Evolutionary conservation across 2,329 filamentous ascomycete species (phyloP), one percentile per base, ranked within the genome.

Genomic region (Berkeleyomyces rouxiae): DNA sequence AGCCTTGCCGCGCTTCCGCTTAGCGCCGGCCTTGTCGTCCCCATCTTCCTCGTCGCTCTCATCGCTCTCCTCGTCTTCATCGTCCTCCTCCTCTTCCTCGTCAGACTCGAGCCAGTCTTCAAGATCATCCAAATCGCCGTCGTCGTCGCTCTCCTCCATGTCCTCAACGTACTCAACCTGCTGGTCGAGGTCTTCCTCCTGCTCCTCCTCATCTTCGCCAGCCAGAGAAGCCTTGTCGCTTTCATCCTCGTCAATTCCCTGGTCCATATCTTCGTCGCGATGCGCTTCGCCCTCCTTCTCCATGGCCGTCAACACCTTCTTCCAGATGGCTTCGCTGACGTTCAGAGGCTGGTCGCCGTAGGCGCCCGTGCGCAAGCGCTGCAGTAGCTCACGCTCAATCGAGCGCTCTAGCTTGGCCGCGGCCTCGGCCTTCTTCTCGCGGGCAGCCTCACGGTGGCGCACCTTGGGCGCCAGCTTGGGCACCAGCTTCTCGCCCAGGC

Each of bases 301-400:
- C 74, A 99, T 79, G 3, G 90, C 90, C 66, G 85, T 84, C 68
- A 99, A 83, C 6, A 99, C 93, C 81, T 91, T 95, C 81, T 95
- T 95, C 93, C 93, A 99, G 66, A 99, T 90, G 11, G 82, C 81
- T 73, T 96, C 90, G 73, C 95, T 93, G 60, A 96, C 91, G 71
- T 99, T 99, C 67, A 99, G 79, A 49, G 93, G 93, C 71, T 89
- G 84, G 69, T 97, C 91, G 62, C 93, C 93, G 74, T 99, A 97
- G 2, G 91, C 91, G 55, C 93, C 93, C 70, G 90, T 91, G 67
- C 91, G 82, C 73, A 99, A 76, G 68, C 93, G 80, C 75, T 97
- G 90, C 68, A 99, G 87, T 67, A 99, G 79, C 75, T 97, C 92
- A 62, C 93, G 80, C 79, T 99, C 93, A 73, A 99, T 97, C 6